These are phyloP conservation scores for Ambrosiella cleistominuta DNA, from an alignment of 2,329 filamentous ascomycete genomes.

Conservation along the genomic window DNA sequence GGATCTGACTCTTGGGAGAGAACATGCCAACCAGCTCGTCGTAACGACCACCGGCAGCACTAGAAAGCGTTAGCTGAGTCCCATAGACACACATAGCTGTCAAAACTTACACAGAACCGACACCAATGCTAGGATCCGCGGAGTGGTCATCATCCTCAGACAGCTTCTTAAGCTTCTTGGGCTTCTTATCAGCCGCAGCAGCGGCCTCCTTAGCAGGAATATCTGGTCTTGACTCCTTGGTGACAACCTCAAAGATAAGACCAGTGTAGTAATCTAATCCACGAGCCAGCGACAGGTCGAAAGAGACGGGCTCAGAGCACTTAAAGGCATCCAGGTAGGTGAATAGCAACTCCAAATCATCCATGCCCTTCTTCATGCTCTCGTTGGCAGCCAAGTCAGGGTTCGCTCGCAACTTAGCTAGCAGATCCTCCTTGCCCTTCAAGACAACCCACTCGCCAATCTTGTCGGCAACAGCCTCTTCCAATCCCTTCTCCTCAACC, in stretches of 20 bases:
- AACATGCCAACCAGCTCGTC: slow-evolving; percentile 94
- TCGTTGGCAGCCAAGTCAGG: slow-evolving; percentile 51
- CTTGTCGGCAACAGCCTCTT: slow-evolving; percentile 59
- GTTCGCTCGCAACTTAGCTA: slow-evolving; percentile 51
- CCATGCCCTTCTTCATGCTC: slow-evolving; percentile 60
- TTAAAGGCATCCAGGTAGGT: slow-evolving; percentile 65
- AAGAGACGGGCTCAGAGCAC: slow-evolving; percentile 57
- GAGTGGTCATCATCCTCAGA: slow-evolving; percentile 47
- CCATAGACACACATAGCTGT: background rate
- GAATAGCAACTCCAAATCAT: slow-evolving; percentile 66
- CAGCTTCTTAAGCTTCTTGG: slow-evolving; percentile 29
- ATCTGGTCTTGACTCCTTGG: slow-evolving; percentile 52
- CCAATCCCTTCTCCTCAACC: slow-evolving; percentile 78
- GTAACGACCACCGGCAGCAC: slow-evolving; percentile 73
- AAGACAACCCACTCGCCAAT: slow-evolving; percentile 72
- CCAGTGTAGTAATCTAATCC: slow-evolving; percentile 90
- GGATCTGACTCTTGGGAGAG: slow-evolving; percentile 65
- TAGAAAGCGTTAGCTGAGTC: background rate
- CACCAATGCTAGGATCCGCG: slow-evolving; percentile 62
- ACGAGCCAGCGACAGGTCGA: slow-evolving; percentile 77
- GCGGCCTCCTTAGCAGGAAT: slow-evolving; percentile 21
- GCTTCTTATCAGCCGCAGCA: slow-evolving; percentile 22
- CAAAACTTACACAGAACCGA: slow-evolving; percentile 50
- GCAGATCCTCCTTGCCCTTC: slow-evolving; percentile 58
- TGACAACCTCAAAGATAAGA: slow-evolving; percentile 78